A percentile compares a stretch with the other conserved stretches of the same genome.
phyloP scores from a whole-genome alignment of 805 yeast species.

The Gaillardinia entomophila region DNA sequence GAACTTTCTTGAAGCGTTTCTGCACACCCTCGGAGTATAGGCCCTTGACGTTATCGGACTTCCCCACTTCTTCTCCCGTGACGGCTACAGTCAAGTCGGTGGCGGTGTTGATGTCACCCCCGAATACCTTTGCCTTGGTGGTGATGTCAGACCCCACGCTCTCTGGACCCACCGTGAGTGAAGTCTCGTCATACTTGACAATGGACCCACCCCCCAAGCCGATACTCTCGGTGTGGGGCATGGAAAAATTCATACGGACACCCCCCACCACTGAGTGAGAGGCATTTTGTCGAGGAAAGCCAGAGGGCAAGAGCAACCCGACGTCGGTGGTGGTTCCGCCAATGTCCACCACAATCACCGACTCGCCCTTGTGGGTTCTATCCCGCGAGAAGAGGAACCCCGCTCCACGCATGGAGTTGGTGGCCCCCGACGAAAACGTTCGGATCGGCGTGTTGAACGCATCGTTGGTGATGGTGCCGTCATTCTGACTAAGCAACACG shows the following conservation, averaged over 20 bases:
- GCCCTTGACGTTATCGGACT: constrained; percentile 12
- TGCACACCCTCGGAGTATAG: constrained; percentile 5
- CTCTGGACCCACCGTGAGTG: constrained; percentile 40
- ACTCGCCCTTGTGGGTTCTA: constrained; percentile 1
- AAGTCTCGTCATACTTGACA: constrained; percentile 17
- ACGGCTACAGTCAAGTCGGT: constrained; percentile 29
- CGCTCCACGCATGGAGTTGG: constrained; percentile 45
- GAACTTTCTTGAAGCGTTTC: constrained; percentile 6
- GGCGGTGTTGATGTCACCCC: constrained; percentile 36
- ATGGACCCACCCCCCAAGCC: constrained; percentile 49
- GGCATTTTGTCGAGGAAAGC: constrained; percentile 44
- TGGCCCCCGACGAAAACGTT: constrained; percentile 46
- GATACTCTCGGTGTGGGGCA: constrained; percentile 46
- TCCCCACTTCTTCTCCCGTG: constrained; percentile 15
- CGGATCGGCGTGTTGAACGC: constrained; percentile 38
- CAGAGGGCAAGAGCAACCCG: constrained; percentile 39
- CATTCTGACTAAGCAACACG: constrained; percentile 41
- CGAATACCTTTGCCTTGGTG: constrained; percentile 31
- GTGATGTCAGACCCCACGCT: constrained; percentile 40
- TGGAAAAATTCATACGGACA: constrained; percentile 43
- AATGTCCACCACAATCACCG: constrained; percentile 32
- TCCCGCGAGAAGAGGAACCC: constrained; percentile 28
- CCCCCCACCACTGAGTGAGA: constrained; percentile 41
- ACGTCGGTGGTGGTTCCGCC: constrained; percentile 51
- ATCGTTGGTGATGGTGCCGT: constrained; percentile 40